phyloP scores from a whole-genome alignment of 1,139 yeast species.

The Arxiozyma telluris region DNA sequence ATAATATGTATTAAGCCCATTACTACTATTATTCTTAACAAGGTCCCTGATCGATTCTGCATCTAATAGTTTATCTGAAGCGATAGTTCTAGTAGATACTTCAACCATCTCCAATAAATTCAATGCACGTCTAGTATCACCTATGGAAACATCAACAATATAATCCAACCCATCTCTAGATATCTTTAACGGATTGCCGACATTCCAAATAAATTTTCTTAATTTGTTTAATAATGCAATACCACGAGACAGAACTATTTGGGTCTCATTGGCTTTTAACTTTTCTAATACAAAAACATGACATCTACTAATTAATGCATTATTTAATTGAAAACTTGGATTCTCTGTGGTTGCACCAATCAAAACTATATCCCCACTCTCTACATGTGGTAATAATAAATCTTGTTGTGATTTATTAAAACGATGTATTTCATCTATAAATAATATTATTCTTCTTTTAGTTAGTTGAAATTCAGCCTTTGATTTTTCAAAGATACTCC shows the following conservation, averaged over 20 bases:
- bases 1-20: constrained; percentile 45
- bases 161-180: constrained; percentile 53
- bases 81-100: constrained; percentile 21
- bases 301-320: constrained; percentile 81
- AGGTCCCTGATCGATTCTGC: constrained; percentile 6
- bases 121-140: constrained; percentile 80
- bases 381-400: constrained; percentile 63
- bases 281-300: constrained; percentile 77
- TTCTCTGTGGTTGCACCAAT: constrained; percentile 98
- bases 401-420: constrained; percentile 90
- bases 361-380: constrained; percentile 54
- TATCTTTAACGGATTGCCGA: constrained; percentile 37
- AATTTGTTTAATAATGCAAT: constrained; percentile 51
- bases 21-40: constrained; percentile 26
- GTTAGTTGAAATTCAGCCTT: constrained; percentile 58
- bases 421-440: constrained; percentile 89
- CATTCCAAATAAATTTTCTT: constrained; percentile 37
- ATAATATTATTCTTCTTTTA: constrained; percentile 64
- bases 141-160: constrained; percentile 71
- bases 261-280: constrained; percentile 46
- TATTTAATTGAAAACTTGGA: constrained; percentile 83
- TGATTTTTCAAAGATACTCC: constrained; percentile 66
- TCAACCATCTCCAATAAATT: constrained; percentile 62
- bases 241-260: constrained; percentile 53
- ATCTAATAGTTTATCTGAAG: background rate